Conservation (phyloP, 2,329 filamentous ascomycete species). For the Beauveria pseudobassiana region DNA sequence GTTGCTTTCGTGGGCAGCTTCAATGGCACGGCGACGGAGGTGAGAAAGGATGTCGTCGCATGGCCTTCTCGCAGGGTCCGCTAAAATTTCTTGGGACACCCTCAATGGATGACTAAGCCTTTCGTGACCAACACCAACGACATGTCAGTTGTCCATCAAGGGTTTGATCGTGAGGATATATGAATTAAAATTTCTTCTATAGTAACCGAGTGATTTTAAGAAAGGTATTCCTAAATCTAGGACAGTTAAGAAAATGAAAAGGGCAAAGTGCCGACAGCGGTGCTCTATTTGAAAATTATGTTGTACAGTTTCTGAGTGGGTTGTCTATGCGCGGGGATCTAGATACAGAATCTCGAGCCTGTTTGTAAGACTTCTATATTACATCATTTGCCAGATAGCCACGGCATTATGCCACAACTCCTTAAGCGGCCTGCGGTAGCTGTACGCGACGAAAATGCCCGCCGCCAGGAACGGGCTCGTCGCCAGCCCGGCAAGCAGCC, state of each 20-base stretch:
- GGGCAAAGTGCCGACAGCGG: neutral
- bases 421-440: conserved; percentile 15
- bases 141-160: neutral
- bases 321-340: neutral
- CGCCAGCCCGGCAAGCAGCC: conserved; percentile 31
- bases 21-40: neutral
- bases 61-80: neutral
- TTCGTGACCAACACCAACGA: neutral
- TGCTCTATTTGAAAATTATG: neutral
- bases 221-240: no score
- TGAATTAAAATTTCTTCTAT: no score
- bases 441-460: conserved; percentile 20
- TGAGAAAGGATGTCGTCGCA: conserved; percentile 2
- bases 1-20: neutral
- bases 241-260: neutral
- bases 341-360: neutral
- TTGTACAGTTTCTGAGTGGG: neutral
- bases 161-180: no score
- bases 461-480: conserved; percentile 24
- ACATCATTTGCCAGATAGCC: conserved; percentile 10
- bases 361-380: neutral
- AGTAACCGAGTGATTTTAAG: no score
- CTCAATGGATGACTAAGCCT: conserved; percentile 2
- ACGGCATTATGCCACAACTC: conserved; percentile 4
- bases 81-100: conserved; percentile 5